Conservation (phyloP, 2,329 filamentous ascomycete genomes). For the Meredithiella fracta region DNA sequence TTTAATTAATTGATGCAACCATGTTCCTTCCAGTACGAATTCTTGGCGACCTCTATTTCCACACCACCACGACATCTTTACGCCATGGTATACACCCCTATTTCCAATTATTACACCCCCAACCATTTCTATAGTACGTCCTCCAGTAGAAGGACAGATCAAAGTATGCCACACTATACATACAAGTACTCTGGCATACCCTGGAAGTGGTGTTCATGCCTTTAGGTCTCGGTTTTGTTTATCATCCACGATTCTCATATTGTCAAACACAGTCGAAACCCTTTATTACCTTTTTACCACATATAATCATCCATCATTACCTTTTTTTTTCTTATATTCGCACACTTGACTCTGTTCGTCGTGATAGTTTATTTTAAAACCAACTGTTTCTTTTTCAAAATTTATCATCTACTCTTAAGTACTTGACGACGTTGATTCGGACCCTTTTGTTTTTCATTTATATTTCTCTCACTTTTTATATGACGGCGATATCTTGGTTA, state of each 20-base stretch:
- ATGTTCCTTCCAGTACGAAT: background rate
- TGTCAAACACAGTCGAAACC: background rate
- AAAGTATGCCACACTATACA: background rate
- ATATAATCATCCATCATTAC: background rate
- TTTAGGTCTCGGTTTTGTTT: background rate
- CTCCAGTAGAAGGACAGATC: background rate
- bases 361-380: background rate
- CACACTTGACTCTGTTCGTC: background rate
- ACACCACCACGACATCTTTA: too few relatives aligned
- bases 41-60: background rate
- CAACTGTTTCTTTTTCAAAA: background rate
- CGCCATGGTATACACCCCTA: too few relatives aligned
- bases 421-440: background rate
- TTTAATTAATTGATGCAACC: background rate
- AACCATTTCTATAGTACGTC: too few relatives aligned
- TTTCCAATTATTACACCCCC: too few relatives aligned
- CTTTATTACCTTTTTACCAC: background rate
- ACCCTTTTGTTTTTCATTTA: background rate
- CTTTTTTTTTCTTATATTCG: background rate
- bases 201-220: background rate
- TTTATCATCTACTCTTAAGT: background rate
- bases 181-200: constrained; percentile 2
- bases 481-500: background rate
- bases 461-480: background rate
- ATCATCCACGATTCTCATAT: background rate